A percentile compares a stretch with the other conserved stretches of the same genome.
These are phyloP conservation scores for Talaromyces islandicus DNA, from an alignment of 2,329 filamentous ascomycete species.

Conservation along the genomic window DNA sequence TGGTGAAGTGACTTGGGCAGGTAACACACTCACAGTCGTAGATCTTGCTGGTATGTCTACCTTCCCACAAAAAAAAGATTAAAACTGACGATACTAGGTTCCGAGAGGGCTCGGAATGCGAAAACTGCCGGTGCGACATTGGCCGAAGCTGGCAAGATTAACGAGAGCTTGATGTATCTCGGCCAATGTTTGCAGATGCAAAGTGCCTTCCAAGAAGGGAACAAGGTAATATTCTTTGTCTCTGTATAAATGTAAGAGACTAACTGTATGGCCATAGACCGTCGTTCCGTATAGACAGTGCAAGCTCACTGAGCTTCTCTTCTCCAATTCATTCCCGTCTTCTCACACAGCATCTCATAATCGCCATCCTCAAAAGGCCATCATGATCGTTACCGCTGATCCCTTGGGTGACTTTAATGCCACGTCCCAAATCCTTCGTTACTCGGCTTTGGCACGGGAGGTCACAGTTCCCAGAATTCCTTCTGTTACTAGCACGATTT, in stretches of 20 bases:
- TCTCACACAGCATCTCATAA: constrained; percentile 43
- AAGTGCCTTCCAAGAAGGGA: constrained; percentile 66
- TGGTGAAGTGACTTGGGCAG: constrained; percentile 60
- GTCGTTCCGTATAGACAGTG: constrained; percentile 77
- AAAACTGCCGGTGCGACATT: constrained; percentile 91
- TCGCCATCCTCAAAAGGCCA: constrained; percentile 72
- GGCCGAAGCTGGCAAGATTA: constrained; percentile 95
- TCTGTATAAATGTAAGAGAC: constrained; percentile 13
- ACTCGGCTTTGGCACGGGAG: constrained; percentile 86
- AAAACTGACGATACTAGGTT: constrained; percentile 41
- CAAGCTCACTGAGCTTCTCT: constrained; percentile 77
- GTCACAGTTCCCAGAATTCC: constrained; percentile 87
- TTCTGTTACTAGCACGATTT: constrained; percentile 69
- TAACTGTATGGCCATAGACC: constrained; percentile 42
- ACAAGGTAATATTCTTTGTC: constrained; percentile 54
- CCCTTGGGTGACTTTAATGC: constrained; percentile 92
- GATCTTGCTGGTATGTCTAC: constrained; percentile 67
- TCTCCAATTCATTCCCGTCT: constrained; percentile 81
- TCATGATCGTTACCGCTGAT: constrained; percentile 96
- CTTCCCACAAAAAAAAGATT: neutral
- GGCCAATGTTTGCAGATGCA: constrained; percentile 97
- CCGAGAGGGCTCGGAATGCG: constrained; percentile 84
- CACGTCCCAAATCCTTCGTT: constrained; percentile 90
- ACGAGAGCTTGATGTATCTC: constrained; percentile 96
- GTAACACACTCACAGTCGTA: constrained; percentile 77